Evolutionary conservation across 768 basidiomycete genomes (phyloP), one percentile per base, ranked within the genome.

Genomic region (Suillus brevipes): DNA sequence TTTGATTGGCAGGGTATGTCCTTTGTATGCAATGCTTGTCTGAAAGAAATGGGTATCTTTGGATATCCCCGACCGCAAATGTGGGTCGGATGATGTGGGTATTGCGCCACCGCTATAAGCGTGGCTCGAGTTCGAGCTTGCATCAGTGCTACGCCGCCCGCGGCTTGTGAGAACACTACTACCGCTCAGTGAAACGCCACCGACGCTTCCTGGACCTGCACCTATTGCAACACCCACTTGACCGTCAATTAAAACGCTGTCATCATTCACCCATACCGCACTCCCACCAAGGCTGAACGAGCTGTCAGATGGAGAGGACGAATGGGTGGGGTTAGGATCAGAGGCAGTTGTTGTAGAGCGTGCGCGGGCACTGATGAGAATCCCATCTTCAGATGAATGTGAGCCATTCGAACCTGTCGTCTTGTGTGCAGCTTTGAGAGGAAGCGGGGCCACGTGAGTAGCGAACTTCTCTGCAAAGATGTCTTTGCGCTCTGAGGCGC

Each of bases 41-140:
- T 95, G 89, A 78, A 87, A 98, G 73, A 92, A 97, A 74, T 98
- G 96, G 43, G 96, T 98, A 82, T 99, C 97, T 71, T 93, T 94
- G 57, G 83, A 81, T 68, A 83, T 68, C 36, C 82, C 81, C 64
- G 82, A 78, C 58, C 87, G 81, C 50, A 78, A 65, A 60, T 84
- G 81, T 36, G 78, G 75, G 64, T 89, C 86, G 64, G 78, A 78
- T 60, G 79, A 75, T 10, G 83, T 73, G 60, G 79, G 81, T 67
- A 80, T 79, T 20, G 79, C 74, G 47, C 72, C 74, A 52, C 74
- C 68, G 58, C 73, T 72, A 58, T 77, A 76, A 60, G 77, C 70
- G 62, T 87, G 82, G 2, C 90, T 92, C 3, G 90, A 90, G 4
- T 82, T 83, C 0, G 91, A 91, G 1, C 90, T 91, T 2, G 88